Evolutionary conservation across 2,329 filamentous ascomycete genomes (phyloP).

Genomic region (Sordariomycetes sp.): DNA sequence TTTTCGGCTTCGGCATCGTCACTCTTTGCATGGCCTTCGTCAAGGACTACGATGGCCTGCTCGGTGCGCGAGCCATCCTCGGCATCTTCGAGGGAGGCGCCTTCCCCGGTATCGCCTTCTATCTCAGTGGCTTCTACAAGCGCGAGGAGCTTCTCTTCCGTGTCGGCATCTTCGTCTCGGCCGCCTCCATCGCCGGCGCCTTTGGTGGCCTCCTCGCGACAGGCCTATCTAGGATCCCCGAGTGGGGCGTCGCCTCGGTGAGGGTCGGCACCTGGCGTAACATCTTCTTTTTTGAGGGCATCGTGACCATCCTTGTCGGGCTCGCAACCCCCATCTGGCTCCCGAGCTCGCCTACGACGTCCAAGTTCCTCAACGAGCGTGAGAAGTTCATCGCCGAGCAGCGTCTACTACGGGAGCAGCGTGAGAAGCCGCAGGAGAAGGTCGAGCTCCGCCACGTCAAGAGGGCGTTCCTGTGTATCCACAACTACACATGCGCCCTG

Average conservation of each 20-base stretch:
- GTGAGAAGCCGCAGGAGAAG: constrained; percentile 27
- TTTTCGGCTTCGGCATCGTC: constrained; percentile 40
- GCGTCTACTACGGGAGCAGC: constrained; percentile 35
- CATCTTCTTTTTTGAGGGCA: constrained; percentile 51
- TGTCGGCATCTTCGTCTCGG: constrained; percentile 40
- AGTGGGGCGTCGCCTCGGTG: constrained; percentile 30
- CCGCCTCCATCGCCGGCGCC: constrained; percentile 39
- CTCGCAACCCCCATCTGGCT: constrained; percentile 34
- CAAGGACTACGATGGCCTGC: constrained; percentile 27
- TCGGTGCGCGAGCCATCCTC: constrained; percentile 31
- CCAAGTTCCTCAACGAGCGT: constrained; percentile 35
- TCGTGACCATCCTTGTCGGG: constrained; percentile 36
- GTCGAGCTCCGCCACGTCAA: constrained; percentile 34
- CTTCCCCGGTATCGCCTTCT: constrained; percentile 44
- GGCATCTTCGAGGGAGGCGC: constrained; percentile 43
- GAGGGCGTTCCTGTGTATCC: constrained; percentile 37
- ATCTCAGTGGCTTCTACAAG: constrained; percentile 42
- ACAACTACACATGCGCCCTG: constrained; percentile 43
- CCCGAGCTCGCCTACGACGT: constrained; percentile 32
- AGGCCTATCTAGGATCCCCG: constrained; percentile 33
- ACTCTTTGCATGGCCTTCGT: constrained; percentile 41
- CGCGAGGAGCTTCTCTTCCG: constrained; percentile 40
- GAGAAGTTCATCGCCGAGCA: constrained; percentile 39
- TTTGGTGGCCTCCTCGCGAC: constrained; percentile 44
- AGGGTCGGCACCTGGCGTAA: constrained; percentile 38